Evolutionary conservation across 805 yeast species (phyloP).

Genomic region (Myxozyma geophila): DNA sequence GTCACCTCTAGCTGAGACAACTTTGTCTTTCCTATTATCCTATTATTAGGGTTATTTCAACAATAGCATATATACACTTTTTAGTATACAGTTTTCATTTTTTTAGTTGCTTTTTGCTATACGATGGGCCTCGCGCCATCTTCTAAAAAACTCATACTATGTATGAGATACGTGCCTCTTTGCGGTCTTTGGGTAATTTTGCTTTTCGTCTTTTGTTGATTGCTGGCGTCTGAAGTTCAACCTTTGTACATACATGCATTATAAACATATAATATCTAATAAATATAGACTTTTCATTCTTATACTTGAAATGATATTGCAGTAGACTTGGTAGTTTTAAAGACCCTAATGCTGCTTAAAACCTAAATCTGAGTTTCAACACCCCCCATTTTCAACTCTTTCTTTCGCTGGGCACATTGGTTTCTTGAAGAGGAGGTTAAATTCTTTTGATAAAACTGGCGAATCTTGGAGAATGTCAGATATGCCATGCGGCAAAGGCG

Average conservation of each 20-base stretch:
- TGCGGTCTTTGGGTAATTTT: not conserved
- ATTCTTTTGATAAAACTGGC: slow-evolving; percentile 19
- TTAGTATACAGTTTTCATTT: no score
- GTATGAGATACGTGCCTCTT: not conserved
- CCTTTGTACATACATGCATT: slow-evolving; percentile 4
- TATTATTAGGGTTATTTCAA: not conserved
- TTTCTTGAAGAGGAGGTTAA: not conserved
- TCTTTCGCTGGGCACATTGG: no score
- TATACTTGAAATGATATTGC: no score
- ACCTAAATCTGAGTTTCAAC: not conserved
- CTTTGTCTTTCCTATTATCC: not conserved
- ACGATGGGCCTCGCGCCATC: no score
- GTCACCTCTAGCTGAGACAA: not conserved
- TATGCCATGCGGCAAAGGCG: slow-evolving; percentile 48
- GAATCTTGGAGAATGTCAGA: slow-evolving; percentile 44
- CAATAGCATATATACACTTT: not conserved
- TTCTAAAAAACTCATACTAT: not conserved
- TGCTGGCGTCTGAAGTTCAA: slow-evolving; percentile 9
- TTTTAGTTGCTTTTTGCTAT: no score
- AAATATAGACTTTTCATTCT: no score
- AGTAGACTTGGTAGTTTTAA: no score
- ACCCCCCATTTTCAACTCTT: no score
- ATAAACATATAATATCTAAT: not conserved
- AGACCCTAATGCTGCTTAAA: not conserved
- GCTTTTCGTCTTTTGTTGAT: not conserved